Evolutionary conservation across 1,284 basidiomycete species (phyloP), one percentile per base, ranked within the genome.

Genomic region (Microbotryomycetes sp.): DNA sequence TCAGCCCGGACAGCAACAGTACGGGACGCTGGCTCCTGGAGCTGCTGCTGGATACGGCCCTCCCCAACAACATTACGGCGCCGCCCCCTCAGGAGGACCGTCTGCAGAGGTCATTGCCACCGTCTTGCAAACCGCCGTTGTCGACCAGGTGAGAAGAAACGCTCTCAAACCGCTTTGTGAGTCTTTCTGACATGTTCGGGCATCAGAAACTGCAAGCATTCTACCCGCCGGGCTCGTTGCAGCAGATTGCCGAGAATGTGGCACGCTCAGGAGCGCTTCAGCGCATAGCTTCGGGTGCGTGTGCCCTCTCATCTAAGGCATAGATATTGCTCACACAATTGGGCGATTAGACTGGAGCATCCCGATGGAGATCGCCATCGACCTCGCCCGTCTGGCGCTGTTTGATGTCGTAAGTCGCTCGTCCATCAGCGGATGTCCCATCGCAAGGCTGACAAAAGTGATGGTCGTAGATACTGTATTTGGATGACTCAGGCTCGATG

Each of bases 151-250:
- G 29, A 50, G 59, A 45, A 29, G 52, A 57, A 64, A 26, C 53
- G 58, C 3, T 55, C 62, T 60, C 65, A 61, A 64, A 65, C 61
- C 50, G 67, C 68, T 48, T 64, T 71, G 23, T 55, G 26, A 6
- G 46, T 48, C 4, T 15, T 13, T 23, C 28, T 15, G 5, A 7
- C 3, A 6, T 15, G 15, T 27, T 5, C 47, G 48, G n/a, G n/a
- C n/a, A n/a, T n/a, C 77, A 79, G 75, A 71, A 73, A 46, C 68
- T 79, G 56, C 71, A 73, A 58, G 73, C 75, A 0, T 78, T 78
- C 71, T 78, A 77, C 72, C 76, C 76, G 45, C 76, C 72, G 1
- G 75, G 75, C 4, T 71, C 71, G 9, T 70, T 78, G 45, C 74
- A 78, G 61, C 72, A 68, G 48, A 75, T 79, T 63, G 78, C 77